Percentiles rank a stretch among this genome's conserved stretches.
phyloP scores from a whole-genome alignment of 192 early-diverging fungal genomes.

The Backusella psychrophila region DNA sequence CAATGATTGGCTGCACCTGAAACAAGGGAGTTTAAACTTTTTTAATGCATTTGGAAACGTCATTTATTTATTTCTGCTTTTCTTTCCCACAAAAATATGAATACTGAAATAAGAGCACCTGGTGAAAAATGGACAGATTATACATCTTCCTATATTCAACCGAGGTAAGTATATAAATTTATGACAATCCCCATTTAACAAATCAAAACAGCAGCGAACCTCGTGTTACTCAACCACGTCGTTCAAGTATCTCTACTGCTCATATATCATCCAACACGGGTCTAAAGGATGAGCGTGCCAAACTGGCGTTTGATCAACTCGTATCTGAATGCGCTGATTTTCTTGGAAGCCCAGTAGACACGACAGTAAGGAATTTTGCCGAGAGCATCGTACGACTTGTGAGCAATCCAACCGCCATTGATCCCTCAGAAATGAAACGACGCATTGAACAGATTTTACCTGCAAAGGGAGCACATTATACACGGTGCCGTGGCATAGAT shows the following conservation, averaged over 20 bases:
- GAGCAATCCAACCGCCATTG: neutral
- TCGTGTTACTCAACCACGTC: neutral
- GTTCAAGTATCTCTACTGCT: neutral
- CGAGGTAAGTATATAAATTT: neutral
- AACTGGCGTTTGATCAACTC: neutral
- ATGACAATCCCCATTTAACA: neutral
- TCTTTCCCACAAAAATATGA: constrained; percentile 1
- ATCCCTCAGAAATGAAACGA: neutral
- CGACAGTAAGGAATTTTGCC: neutral
- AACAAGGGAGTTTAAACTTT: neutral
- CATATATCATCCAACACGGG: neutral
- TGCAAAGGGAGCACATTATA: neutral
- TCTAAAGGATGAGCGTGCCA: neutral
- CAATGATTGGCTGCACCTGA: neutral
- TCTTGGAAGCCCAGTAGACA: neutral
- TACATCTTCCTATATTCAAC: constrained; percentile 5
- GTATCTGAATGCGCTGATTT: neutral
- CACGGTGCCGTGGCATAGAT: neutral
- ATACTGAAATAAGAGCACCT: constrained; percentile 11
- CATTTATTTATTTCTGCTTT: neutral
- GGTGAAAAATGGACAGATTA: constrained; percentile 6
- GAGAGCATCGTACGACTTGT: neutral
- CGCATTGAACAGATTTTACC: constrained; percentile 7
- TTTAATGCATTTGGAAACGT: neutral
- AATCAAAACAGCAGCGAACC: neutral